Conservation (phyloP, 2,329 filamentous ascomycete species). For the Byssothecium circinans region DNA sequence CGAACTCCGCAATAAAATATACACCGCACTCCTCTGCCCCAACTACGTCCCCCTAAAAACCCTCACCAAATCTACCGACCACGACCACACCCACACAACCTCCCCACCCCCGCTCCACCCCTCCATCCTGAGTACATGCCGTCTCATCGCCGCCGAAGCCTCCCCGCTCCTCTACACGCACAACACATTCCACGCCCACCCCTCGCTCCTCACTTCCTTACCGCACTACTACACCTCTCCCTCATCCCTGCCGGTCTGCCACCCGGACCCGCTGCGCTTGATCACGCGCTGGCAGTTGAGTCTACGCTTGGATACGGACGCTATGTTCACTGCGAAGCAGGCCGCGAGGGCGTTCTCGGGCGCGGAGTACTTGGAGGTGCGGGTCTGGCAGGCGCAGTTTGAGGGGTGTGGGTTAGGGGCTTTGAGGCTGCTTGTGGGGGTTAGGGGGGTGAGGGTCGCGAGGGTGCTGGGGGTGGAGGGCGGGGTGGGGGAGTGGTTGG, state of each 20-base stretch:
- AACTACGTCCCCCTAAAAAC: slow-evolving; percentile 13
- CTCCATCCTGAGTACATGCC: slow-evolving; percentile 47
- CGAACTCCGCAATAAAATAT: slow-evolving; percentile 65
- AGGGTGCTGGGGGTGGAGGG: slow-evolving; percentile 49
- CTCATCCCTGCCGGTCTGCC: slow-evolving; percentile 41
- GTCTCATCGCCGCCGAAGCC: slow-evolving; percentile 46
- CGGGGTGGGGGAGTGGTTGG: slow-evolving; percentile 49
- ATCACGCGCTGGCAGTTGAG: slow-evolving; percentile 51
- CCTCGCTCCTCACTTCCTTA: slow-evolving; percentile 48
- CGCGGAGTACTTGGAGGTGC: slow-evolving; percentile 52
- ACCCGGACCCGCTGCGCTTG: slow-evolving; percentile 29
- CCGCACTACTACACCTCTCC: slow-evolving; percentile 44
- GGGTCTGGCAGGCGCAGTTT: slow-evolving; percentile 50
- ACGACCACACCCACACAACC: slow-evolving; percentile 6
- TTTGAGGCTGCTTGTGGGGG: slow-evolving; percentile 49
- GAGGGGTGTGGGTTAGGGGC: slow-evolving; percentile 45
- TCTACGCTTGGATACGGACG: slow-evolving; percentile 54
- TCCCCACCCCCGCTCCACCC: slow-evolving; percentile 36
- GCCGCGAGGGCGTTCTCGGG: slow-evolving; percentile 50
- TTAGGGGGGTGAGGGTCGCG: slow-evolving; percentile 50
- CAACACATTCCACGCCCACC: slow-evolving; percentile 55
- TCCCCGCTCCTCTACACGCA: slow-evolving; percentile 51
- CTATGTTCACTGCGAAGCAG: slow-evolving; percentile 46
- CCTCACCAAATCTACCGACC: slow-evolving; percentile 4
- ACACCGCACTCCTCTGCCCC: slow-evolving; percentile 42